These are phyloP conservation scores for Colletotrichum sp. DNA, from an alignment of 2,329 filamentous ascomycete genomes.

Conservation along the genomic window DNA sequence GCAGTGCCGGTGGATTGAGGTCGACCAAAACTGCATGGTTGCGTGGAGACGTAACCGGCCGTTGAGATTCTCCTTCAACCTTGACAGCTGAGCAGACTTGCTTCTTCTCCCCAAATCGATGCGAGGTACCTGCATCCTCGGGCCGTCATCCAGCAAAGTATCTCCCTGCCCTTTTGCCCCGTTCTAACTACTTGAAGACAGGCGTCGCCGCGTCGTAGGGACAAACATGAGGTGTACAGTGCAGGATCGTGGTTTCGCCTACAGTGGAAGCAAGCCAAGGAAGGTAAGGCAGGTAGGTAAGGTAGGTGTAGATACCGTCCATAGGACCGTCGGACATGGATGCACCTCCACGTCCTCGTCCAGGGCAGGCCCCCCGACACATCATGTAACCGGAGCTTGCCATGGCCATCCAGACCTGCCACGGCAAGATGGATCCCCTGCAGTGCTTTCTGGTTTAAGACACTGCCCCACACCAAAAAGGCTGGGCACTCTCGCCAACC, in stretches of 20 bases:
- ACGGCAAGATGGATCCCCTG: background rate
- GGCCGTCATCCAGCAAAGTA: background rate
- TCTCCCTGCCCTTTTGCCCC: background rate
- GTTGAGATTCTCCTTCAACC: background rate
- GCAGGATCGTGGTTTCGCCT: background rate
- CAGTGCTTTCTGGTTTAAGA: background rate
- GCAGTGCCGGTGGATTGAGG: background rate
- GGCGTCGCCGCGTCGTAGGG: background rate
- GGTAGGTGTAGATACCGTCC: background rate
- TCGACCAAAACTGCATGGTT: background rate
- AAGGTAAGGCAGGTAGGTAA: background rate
- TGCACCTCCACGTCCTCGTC: background rate
- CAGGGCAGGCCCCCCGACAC: background rate
- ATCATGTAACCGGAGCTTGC: background rate
- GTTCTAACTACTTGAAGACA: background rate
- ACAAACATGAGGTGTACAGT: background rate
- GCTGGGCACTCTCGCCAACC: background rate
- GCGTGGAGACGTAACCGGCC: background rate
- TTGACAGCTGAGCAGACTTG: background rate
- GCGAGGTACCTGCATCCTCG: conserved; percentile 2
- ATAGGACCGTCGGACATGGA: background rate
- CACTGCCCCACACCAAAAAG: background rate
- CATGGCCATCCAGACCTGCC: background rate
- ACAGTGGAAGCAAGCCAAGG: background rate
- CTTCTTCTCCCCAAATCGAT: background rate